Conservation (phyloP, 352 stramenopile genomes). For the Halophytophthora batemanensis region DNA sequence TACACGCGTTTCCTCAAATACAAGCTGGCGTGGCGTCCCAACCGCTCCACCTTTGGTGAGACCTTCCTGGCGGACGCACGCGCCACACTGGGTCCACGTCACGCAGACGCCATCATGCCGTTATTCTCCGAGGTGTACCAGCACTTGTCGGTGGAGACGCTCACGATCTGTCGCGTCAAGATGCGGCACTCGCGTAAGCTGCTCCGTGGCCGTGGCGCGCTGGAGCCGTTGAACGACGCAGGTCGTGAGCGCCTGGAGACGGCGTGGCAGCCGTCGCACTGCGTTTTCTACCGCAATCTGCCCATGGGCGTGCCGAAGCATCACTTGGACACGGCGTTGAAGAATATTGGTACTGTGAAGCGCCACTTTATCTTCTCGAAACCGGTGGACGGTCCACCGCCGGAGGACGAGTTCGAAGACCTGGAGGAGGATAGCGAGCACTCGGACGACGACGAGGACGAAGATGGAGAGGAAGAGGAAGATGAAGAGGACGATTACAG, state of each 20-base stretch:
- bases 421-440: slow-evolving; percentile 11
- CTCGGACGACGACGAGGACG: slow-evolving; percentile 23
- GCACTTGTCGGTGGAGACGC: slow-evolving; percentile 79
- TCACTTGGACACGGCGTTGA: slow-evolving; percentile 61
- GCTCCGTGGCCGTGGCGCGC: slow-evolving; percentile 42
- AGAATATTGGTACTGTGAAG: slow-evolving; percentile 65
- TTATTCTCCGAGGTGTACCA: slow-evolving; percentile 75
- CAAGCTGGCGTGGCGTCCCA: slow-evolving; percentile 83
- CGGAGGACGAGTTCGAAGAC: slow-evolving; percentile 25
- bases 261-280: slow-evolving; percentile 48
- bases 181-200: slow-evolving; percentile 67
- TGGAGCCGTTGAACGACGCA: slow-evolving; percentile 41
- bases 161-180: slow-evolving; percentile 84
- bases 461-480: slow-evolving; percentile 18
- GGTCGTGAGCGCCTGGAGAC: slow-evolving; percentile 35
- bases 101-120: slow-evolving; percentile 68
- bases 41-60: slow-evolving; percentile 68
- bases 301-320: slow-evolving; percentile 60
- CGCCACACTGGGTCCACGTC: slow-evolving; percentile 53
- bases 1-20: slow-evolving; percentile 86
- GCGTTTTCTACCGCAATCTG: slow-evolving; percentile 82
- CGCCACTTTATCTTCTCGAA: slow-evolving; percentile 69
- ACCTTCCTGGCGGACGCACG: slow-evolving; percentile 79
- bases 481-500: slow-evolving; percentile 33
- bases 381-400: slow-evolving; percentile 52